These are phyloP conservation scores for Sechiopsis laciniata DNA, from an alignment of 306 rosid genomes.

Conservation along the genomic window DNA sequence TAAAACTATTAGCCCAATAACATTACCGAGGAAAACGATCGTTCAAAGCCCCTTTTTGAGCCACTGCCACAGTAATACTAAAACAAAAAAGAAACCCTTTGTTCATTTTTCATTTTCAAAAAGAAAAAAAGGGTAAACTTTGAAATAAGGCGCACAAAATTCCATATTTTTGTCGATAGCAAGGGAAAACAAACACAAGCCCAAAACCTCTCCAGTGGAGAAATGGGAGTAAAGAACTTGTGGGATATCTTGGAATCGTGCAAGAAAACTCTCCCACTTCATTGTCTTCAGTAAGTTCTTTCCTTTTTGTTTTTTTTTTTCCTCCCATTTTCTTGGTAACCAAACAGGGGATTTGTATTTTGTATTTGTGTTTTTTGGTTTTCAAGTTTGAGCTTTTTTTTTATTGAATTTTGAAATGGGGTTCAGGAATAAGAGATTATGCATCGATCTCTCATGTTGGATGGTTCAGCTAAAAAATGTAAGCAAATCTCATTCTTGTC, in stretches of 20 bases:
- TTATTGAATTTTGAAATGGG: slow-evolving; percentile 32
- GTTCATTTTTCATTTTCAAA: neutral
- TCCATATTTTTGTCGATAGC: neutral
- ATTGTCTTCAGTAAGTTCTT: slow-evolving; percentile 48
- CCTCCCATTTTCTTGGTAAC: neutral
- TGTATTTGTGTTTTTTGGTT: neutral
- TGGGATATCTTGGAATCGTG: slow-evolving; percentile 83
- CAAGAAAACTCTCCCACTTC: slow-evolving; percentile 79
- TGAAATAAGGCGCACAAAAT: neutral
- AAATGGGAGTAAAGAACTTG: slow-evolving; percentile 69
- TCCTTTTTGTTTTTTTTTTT: no score
- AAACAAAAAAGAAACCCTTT: neutral
- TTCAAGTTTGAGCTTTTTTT: slow-evolving; percentile 12
- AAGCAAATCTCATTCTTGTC: slow-evolving; percentile 45
- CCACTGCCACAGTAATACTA: neutral
- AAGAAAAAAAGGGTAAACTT: neutral
- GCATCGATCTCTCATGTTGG: slow-evolving; percentile 88
- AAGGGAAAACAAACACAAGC: slow-evolving; percentile 4
- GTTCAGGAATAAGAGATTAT: slow-evolving; percentile 66
- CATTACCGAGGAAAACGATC: no score
- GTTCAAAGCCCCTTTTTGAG: neutral
- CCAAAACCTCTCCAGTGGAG: neutral
- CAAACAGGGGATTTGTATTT: neutral
- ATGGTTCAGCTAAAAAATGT: slow-evolving; percentile 67
- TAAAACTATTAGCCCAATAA: no score